Conservation (phyloP, 139 green algal genomes). For the Haematococcus sp. region DNA sequence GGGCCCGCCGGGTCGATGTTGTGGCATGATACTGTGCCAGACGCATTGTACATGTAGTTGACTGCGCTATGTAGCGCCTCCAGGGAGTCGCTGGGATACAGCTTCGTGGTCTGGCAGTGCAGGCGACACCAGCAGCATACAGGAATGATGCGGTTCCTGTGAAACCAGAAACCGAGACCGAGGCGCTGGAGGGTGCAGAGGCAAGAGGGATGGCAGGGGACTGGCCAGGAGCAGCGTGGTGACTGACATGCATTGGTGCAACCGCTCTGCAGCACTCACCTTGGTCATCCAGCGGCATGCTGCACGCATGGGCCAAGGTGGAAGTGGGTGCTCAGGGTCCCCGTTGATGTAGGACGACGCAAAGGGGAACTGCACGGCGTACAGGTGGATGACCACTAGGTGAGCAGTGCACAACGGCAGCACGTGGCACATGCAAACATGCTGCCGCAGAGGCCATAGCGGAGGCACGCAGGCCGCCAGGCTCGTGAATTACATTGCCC, state of each 20-base stretch:
- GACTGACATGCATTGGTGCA: not conserved
- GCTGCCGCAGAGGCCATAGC: too few species aligned
- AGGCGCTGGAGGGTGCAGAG: too few species aligned
- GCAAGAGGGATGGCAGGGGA: too few species aligned
- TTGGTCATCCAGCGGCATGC: slow-evolving; percentile 49
- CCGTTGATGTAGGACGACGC: slow-evolving; percentile 51
- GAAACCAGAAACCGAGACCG: too few species aligned
- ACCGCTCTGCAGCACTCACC: not conserved
- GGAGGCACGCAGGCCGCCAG: too few species aligned
- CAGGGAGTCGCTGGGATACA: not conserved
- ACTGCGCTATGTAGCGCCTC: slow-evolving; percentile 9
- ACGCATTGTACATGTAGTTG: slow-evolving; percentile 60
- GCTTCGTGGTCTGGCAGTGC: too few species aligned
- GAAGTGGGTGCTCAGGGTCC: slow-evolving; percentile 36
- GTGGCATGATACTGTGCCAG: slow-evolving; percentile 38
- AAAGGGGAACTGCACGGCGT: slow-evolving; percentile 48
- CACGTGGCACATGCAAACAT: too few species aligned
- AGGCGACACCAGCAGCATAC: too few species aligned
- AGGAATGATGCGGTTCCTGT: not conserved
- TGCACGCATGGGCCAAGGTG: slow-evolving; percentile 63
- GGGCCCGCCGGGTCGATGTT: slow-evolving; percentile 25
- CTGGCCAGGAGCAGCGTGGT: not conserved
- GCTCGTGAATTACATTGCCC: slow-evolving; percentile 37
- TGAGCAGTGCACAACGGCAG: too few species aligned
- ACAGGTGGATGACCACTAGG: too few species aligned